phyloP scores from a whole-genome alignment of 2,329 filamentous ascomycete genomes.

The Fusarium robinianum region DNA sequence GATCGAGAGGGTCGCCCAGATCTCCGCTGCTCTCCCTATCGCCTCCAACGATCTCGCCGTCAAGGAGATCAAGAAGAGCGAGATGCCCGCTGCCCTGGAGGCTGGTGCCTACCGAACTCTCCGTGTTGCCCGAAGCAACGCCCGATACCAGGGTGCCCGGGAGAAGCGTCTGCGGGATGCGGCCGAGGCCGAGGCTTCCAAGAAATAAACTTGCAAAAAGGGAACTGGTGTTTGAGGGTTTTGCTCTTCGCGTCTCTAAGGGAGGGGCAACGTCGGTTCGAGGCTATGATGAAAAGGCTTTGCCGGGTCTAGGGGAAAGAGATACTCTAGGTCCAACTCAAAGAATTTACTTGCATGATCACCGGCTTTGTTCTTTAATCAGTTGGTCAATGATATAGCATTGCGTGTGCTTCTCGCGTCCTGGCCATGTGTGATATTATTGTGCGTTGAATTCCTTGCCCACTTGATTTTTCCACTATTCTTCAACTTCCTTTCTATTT shows the following conservation, averaged over 20 bases:
- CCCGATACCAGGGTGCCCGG: slow-evolving; percentile 78
- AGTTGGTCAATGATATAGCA: slow-evolving; percentile 40
- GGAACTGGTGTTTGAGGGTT: slow-evolving; percentile 50
- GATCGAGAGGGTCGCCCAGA: slow-evolving; percentile 59
- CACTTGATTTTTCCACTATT: background rate
- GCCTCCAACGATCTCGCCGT: slow-evolving; percentile 67
- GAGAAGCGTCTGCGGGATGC: slow-evolving; percentile 94
- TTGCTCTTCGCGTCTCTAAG: slow-evolving; percentile 49
- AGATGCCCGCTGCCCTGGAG: slow-evolving; percentile 74
- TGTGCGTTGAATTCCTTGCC: background rate
- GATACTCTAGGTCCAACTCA: slow-evolving; percentile 49
- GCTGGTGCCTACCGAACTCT: slow-evolving; percentile 87
- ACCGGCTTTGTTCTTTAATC: slow-evolving; percentile 43
- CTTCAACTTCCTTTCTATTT: background rate
- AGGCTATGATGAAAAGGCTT: slow-evolving; percentile 44
- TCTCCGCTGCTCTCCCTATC: slow-evolving; percentile 70
- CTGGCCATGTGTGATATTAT: slow-evolving; percentile 21
- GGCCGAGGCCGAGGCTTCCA: slow-evolving; percentile 79
- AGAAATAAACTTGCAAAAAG: slow-evolving; percentile 71
- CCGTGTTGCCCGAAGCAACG: slow-evolving; percentile 81
- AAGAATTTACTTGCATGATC: slow-evolving; percentile 50
- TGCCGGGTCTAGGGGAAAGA: slow-evolving; percentile 43
- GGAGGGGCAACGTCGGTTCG: slow-evolving; percentile 46
- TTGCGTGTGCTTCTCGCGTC: slow-evolving; percentile 27
- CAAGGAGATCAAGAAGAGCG: slow-evolving; percentile 79